Base-by-base conservation (phyloP, 1,284 basidiomycete species). In the Ganoderma boninense region DNA sequence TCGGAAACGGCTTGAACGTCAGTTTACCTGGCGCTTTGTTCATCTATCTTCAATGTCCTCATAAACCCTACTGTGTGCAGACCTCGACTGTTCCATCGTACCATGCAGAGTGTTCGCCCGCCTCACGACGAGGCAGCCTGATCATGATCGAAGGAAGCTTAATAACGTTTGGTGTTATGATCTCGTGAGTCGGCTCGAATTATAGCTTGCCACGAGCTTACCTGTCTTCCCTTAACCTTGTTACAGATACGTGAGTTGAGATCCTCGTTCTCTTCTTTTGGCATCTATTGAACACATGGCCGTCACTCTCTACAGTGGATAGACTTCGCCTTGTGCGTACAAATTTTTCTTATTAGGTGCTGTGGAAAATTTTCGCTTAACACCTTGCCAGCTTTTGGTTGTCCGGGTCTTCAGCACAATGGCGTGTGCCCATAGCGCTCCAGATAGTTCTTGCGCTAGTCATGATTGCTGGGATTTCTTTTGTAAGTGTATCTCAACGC, bases 111-210 rank as follows among this genome's bases (percentile, higher is more conserved):
- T 89, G 89, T 71, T 89, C 89, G 2, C 86, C 88, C 10, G 86
- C 90, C 2, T 82, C 86, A 46, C 86, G 86, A 73, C 82, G 92
- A 69, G 91, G 92, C 26, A 86, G 87, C 70, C 84, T 91, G 68
- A 92, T 92, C 59, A 90, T 91, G 85, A 83, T 92, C 57, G 90
- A 92, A 80, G 89, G 91, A 4, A 87, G 86, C 75, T 81, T 93
- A 2, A 92, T 93, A 69, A 88, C 90, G 2, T 89, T 90, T 74
- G 92, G 92, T 70, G 88, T 92, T 75, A 92, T 91, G 87, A 80
- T 92, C 69, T 88, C 89, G 87, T 89, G 72, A 81, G 88, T 86
- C 20, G 5, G 54, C n/a, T 6, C 64, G 4, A 43, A 20, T 40
- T 64, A 49, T 84, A 69, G 83, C 83, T 3, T 72, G 85, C 54